phyloP scores from a whole-genome alignment of 768 basidiomycete species.

The Mycena sanguinolenta region DNA sequence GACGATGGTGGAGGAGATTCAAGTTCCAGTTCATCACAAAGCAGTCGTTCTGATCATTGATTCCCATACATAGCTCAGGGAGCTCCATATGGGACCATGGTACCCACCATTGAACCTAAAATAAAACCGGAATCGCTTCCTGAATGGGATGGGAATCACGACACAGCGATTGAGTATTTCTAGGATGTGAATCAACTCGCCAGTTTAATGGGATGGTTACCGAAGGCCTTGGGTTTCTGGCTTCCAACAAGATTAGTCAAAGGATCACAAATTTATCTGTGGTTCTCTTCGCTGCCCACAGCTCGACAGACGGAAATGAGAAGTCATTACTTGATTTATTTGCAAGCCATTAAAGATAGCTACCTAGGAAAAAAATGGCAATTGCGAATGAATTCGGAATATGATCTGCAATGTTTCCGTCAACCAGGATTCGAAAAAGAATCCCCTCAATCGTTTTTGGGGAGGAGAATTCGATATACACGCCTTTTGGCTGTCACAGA shows the following conservation, averaged over 20 bases:
- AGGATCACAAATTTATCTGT: background rate
- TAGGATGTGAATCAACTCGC: background rate
- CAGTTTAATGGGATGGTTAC: too few species aligned
- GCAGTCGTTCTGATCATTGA: too few species aligned
- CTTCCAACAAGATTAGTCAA: background rate
- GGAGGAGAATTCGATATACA: too few species aligned
- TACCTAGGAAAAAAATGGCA: background rate
- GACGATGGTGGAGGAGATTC: too few species aligned
- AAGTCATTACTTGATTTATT: background rate
- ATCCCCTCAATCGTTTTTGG: too few species aligned
- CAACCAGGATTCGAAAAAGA: background rate
- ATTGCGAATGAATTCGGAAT: background rate
- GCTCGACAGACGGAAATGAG: too few species aligned
- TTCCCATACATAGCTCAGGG: background rate
- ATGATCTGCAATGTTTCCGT: background rate
- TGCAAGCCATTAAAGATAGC: background rate
- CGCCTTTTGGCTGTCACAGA: too few species aligned
- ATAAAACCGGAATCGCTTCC: background rate
- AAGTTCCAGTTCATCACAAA: too few species aligned
- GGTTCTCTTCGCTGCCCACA: background rate
- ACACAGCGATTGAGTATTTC: conserved; percentile 3
- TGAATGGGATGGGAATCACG: too few species aligned
- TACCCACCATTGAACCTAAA: background rate
- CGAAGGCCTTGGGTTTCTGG: conserved; percentile 10
- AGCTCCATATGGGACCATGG: too few species aligned